phyloP scores from a whole-genome alignment of 768 basidiomycete species.

The Mycena polygramma region DNA sequence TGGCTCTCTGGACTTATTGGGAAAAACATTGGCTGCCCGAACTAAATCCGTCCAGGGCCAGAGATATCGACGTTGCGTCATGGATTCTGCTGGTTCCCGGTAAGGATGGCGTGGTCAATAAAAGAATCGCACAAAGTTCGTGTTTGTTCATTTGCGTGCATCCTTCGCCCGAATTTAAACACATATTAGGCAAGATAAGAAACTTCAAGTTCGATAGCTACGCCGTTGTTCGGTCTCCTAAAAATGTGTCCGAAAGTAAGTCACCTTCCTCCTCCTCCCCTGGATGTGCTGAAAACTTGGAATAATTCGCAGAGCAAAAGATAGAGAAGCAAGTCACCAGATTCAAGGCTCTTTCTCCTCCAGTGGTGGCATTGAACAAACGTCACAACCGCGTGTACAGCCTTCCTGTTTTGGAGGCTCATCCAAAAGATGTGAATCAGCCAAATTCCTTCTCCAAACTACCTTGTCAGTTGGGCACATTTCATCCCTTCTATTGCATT shows the following conservation, averaged over 20 bases:
- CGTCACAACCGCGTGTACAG: conserved; percentile 22
- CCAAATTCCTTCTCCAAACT: conserved; percentile 24
- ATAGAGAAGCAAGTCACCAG: conserved; percentile 24
- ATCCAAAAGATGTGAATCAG: background rate
- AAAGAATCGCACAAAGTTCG: conserved; percentile 31
- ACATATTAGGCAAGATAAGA: conserved; percentile 17
- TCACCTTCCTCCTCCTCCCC: too few relatives aligned
- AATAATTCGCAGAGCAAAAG: conserved; percentile 13
- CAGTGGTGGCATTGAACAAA: background rate
- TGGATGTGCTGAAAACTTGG: background rate
- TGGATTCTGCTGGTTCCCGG: conserved; percentile 36
- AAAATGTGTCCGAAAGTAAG: conserved; percentile 29
- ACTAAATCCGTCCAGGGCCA: conserved; percentile 53
- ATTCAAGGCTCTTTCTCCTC: conserved; percentile 20
- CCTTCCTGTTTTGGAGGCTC: conserved; percentile 1
- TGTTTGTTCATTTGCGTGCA: background rate
- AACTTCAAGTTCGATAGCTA: conserved; percentile 24
- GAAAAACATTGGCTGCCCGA: conserved; percentile 71
- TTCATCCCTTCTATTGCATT: background rate
- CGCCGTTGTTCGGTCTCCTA: conserved; percentile 30
- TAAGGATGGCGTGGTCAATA: conserved; percentile 27
- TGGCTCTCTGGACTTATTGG: conserved; percentile 76
- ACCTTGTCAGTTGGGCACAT: conserved; percentile 10
- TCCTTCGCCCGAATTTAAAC: background rate
- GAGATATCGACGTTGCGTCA: conserved; percentile 17